Conservation (phyloP, 495 filamentous ascomycete genomes). For the Pyronema domesticum region DNA sequence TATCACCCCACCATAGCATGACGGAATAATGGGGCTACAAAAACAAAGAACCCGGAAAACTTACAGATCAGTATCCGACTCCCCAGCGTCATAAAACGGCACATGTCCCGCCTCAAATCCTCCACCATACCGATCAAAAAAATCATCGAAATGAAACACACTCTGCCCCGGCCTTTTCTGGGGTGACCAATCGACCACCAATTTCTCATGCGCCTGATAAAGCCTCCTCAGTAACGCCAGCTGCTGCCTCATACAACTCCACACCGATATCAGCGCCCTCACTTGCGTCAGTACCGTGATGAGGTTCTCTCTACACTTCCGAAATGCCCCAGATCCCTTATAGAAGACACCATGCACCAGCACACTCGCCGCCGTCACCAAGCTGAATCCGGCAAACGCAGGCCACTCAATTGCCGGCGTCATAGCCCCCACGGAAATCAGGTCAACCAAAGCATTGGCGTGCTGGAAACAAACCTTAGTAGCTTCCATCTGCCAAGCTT, state of each 20-base stretch:
- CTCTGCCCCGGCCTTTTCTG: neutral
- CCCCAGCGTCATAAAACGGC: conserved; percentile 1
- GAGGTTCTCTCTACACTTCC: conserved; percentile 1
- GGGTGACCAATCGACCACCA: conserved; percentile 58
- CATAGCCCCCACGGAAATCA: conserved; percentile 56
- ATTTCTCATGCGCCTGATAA: conserved; percentile 51
- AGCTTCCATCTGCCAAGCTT: conserved; percentile 79
- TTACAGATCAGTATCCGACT: conserved; percentile 1
- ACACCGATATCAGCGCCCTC: conserved; percentile 49
- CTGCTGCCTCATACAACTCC: conserved; percentile 35
- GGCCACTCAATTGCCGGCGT: conserved; percentile 59
- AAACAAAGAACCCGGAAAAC: too few species aligned
- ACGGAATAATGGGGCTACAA: neutral
- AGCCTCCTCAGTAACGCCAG: conserved; percentile 57
- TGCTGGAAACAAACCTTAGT: conserved; percentile 75
- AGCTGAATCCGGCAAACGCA: conserved; percentile 62
- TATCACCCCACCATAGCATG: neutral
- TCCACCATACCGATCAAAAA: conserved; percentile 55
- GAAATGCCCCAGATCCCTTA: conserved; percentile 18
- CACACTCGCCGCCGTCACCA: conserved; percentile 66
- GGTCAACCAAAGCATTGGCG: conserved; percentile 67
- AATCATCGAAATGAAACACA: conserved; percentile 70
- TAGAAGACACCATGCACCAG: conserved; percentile 75
- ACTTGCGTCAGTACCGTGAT: conserved; percentile 45
- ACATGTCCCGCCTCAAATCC: conserved; percentile 4